These are phyloP conservation scores for Auricularia cornea DNA, from an alignment of 768 basidiomycete species.

Conservation along the genomic window DNA sequence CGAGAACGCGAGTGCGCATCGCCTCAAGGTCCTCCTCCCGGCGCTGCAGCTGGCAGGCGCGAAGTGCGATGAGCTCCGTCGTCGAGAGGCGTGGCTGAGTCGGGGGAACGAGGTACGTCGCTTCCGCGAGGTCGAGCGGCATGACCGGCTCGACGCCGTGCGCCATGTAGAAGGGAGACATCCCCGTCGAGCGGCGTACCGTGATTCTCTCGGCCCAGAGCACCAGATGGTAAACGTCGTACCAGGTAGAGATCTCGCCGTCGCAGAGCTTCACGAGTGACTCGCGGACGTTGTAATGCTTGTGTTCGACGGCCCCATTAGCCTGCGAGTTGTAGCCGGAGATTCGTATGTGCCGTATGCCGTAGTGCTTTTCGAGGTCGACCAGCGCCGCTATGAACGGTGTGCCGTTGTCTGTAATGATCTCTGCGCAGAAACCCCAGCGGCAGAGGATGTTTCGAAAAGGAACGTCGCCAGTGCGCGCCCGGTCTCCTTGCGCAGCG, in stretches of 20 bases:
- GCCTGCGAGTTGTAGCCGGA: constrained; percentile 9
- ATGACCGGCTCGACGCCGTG: constrained; percentile 23
- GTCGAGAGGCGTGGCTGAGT: constrained; percentile 10
- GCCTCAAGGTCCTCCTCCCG: constrained; percentile 14
- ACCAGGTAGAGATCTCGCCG: background rate
- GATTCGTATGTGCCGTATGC: constrained; percentile 2
- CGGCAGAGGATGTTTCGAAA: background rate
- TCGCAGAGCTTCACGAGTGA: constrained; percentile 4
- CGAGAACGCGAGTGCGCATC: constrained; percentile 12
- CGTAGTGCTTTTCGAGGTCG: background rate
- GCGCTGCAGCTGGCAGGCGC: constrained; percentile 19
- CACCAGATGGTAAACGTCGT: constrained; percentile 9
- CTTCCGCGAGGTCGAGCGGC: constrained; percentile 25
- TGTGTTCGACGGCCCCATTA: constrained; percentile 3
- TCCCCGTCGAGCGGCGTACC: constrained; percentile 13
- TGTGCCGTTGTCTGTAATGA: constrained; percentile 7
- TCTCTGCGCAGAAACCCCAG: background rate
- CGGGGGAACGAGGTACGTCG: constrained; percentile 22
- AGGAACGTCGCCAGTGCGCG: background rate
- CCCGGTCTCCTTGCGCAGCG: background rate
- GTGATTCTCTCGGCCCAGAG: constrained; percentile 21
- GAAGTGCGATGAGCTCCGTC: constrained; percentile 15
- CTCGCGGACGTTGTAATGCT: constrained; percentile 4
- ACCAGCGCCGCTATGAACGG: constrained; percentile 2
- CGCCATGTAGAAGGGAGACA: constrained; percentile 17